Evolutionary conservation across 352 stramenopile genomes (phyloP).

Genomic region (Paralagenidium karlingii): DNA sequence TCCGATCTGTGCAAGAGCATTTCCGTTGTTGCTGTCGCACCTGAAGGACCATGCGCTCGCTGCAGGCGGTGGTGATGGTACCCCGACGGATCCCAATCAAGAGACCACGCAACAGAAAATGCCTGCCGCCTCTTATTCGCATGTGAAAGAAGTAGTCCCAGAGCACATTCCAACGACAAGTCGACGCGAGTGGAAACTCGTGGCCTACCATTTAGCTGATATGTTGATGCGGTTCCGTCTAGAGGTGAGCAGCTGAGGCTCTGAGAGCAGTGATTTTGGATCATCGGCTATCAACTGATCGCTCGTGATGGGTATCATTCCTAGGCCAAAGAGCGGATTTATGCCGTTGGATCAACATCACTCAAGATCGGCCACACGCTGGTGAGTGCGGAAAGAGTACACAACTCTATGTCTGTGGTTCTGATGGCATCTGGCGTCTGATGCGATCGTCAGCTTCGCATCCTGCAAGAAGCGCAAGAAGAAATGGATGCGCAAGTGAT

Average conservation of each 20-base stretch:
- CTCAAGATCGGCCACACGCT: slow-evolving; percentile 74
- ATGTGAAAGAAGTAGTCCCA: slow-evolving; percentile 52
- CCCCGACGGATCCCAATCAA: no score
- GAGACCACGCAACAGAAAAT: no score
- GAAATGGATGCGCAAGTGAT: slow-evolving; percentile 18
- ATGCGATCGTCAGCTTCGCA: slow-evolving; percentile 17
- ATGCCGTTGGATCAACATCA: slow-evolving; percentile 47
- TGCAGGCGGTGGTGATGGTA: no score
- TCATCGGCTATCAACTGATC: neutral
- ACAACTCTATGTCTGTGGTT: slow-evolving; percentile 1
- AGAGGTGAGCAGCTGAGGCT: no score
- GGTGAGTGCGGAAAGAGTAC: slow-evolving; percentile 7
- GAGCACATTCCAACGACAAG: slow-evolving; percentile 55
- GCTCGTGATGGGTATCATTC: neutral
- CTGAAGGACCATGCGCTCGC: no score
- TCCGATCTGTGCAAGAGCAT: slow-evolving; percentile 45
- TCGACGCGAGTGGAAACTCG: slow-evolving; percentile 41
- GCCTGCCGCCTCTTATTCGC: slow-evolving; percentile 14
- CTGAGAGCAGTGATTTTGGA: no score
- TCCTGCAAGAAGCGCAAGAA: slow-evolving; percentile 43
- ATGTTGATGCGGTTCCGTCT: slow-evolving; percentile 29
- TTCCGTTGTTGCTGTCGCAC: slow-evolving; percentile 55
- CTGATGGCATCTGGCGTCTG: neutral
- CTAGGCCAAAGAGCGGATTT: slow-evolving; percentile 61
- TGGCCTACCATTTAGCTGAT: slow-evolving; percentile 50